A percentile compares a stretch with the other conserved stretches of the same genome.
phyloP scores from a whole-genome alignment of 1,284 basidiomycete genomes.

The Caloboletus firmus region DNA sequence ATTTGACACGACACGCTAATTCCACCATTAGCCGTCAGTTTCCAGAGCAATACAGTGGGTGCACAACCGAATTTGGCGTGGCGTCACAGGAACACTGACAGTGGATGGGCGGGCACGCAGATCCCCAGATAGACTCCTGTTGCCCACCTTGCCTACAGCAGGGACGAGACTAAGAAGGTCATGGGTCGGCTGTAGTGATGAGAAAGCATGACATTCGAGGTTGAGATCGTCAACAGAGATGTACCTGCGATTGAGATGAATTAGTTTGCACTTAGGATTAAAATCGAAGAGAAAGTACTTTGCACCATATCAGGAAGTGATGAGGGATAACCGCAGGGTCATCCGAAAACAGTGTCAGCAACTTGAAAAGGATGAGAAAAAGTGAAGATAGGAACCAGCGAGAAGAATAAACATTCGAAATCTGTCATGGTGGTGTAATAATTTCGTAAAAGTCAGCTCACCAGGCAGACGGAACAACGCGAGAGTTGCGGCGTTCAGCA shows the following conservation, averaged over 20 bases:
- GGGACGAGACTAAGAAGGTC: slow-evolving; percentile 9
- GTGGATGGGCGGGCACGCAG: slow-evolving; percentile 29
- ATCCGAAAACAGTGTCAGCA: not conserved
- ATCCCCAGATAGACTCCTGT: slow-evolving; percentile 44
- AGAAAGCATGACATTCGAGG: slow-evolving; percentile 11
- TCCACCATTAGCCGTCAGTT: slow-evolving; percentile 57
- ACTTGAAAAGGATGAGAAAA: slow-evolving; percentile 5
- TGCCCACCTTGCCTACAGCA: slow-evolving; percentile 41
- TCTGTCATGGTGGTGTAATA: slow-evolving; percentile 30
- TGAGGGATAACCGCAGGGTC: not conserved
- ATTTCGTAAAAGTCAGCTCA: slow-evolving; percentile 37
- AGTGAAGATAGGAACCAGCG: slow-evolving; percentile 6
- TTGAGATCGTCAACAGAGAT: slow-evolving; percentile 25
- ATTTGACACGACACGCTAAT: slow-evolving; percentile 20
- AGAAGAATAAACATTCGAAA: slow-evolving; percentile 16
- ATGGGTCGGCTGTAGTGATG: slow-evolving; percentile 1
- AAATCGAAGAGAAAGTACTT: not conserved
- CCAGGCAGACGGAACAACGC: slow-evolving; percentile 21
- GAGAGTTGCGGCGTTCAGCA: slow-evolving; percentile 13
- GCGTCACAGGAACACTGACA: slow-evolving; percentile 13
- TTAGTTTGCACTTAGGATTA: slow-evolving; percentile 5
- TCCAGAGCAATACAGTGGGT: slow-evolving; percentile 61
- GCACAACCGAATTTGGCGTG: not conserved
- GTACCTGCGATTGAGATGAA: slow-evolving; percentile 13
- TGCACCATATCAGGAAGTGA: slow-evolving; percentile 1